Conservation (phyloP, 345 rosid species). For the Balakata baccata region DNA sequence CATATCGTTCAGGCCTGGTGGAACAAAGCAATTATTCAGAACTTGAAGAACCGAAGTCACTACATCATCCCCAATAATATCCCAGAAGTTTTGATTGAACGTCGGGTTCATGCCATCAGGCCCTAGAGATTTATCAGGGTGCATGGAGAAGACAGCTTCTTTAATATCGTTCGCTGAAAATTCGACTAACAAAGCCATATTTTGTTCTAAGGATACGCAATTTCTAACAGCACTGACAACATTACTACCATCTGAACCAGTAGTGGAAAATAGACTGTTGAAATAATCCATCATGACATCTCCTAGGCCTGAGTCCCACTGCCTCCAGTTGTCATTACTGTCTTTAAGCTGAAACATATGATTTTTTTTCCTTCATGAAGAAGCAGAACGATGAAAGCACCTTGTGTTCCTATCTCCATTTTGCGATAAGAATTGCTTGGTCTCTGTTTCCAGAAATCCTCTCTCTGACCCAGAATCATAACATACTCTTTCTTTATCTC, state of each 20-base stretch:
- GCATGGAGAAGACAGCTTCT: neutral
- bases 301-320: neutral
- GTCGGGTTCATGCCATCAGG: neutral
- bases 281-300: too few relatives aligned
- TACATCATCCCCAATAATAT: neutral
- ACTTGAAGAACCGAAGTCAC: neutral
- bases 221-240: neutral
- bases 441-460: too few relatives aligned
- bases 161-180: neutral
- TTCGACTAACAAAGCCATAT: neutral
- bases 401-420: too few relatives aligned
- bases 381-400: neutral
- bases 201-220: neutral
- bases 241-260: neutral
- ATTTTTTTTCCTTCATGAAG: neutral
- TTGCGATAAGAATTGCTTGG: too few relatives aligned
- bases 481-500: too few relatives aligned
- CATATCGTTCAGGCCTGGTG: neutral
- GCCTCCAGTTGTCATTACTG: neutral
- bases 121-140: neutral
- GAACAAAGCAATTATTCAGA: neutral
- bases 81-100: neutral
- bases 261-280: too few relatives aligned
- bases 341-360: too few relatives aligned
- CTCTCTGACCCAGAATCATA: too few relatives aligned